These are phyloP conservation scores for Arthrinium puccinioides DNA, from an alignment of 2,329 filamentous ascomycete genomes.

Conservation along the genomic window DNA sequence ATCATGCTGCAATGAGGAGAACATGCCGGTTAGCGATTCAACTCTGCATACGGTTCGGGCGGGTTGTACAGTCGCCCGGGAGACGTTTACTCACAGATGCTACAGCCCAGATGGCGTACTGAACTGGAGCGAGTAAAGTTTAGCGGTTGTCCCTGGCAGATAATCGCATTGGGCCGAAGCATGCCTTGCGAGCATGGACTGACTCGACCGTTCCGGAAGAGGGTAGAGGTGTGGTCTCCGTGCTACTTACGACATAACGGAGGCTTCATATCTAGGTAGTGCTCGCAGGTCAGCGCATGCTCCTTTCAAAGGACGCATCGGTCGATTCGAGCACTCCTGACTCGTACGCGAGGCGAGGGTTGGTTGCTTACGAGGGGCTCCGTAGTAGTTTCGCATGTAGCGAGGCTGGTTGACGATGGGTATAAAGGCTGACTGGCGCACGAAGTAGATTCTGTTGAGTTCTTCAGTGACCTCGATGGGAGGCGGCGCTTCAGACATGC, in stretches of 20 bases:
- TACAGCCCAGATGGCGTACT: conserved; percentile 84
- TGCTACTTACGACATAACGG: conserved; percentile 71
- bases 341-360: too few relatives aligned
- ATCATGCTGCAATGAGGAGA: too few relatives aligned
- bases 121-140: conserved; percentile 76
- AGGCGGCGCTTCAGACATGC: conserved; percentile 75
- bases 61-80: too few relatives aligned
- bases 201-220: too few relatives aligned
- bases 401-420: conserved; percentile 74
- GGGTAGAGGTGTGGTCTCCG: conserved; percentile 29
- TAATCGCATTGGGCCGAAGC: too few relatives aligned
- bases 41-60: too few relatives aligned
- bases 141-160: conserved; percentile 73
- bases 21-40: too few relatives aligned
- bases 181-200: too few relatives aligned
- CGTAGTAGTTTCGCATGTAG: conserved; percentile 68
- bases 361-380: too few relatives aligned
- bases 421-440: conserved; percentile 61
- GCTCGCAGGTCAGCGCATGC: too few relatives aligned
- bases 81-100: conserved; percentile 64
- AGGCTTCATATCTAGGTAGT: conserved; percentile 72
- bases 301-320: too few relatives aligned
- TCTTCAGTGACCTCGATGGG: conserved; percentile 75
- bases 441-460: conserved; percentile 69
- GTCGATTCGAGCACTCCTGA: too few relatives aligned